Percentiles rank a stretch among this genome's conserved stretches.
These are phyloP conservation scores for Collybia mongolica DNA, from an alignment of 768 basidiomycete genomes.

Conservation along the genomic window DNA sequence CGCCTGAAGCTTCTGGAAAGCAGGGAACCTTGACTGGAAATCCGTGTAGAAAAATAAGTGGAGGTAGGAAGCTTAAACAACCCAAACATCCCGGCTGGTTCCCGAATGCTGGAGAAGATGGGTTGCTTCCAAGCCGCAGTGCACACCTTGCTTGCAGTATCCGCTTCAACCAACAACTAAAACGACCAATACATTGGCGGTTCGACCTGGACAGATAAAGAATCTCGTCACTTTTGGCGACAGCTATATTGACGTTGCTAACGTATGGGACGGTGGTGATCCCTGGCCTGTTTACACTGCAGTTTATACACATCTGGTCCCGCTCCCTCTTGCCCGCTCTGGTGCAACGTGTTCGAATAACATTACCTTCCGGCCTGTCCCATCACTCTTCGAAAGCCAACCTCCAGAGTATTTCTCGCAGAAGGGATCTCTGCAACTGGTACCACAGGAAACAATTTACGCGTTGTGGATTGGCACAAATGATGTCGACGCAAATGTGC, in stretches of 20 bases:
- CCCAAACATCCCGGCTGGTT: too few species aligned
- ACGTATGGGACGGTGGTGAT: conserved; percentile 38
- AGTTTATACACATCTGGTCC: conserved; percentile 47
- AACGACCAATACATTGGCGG: conserved; percentile 15
- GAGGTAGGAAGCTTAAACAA: too few species aligned
- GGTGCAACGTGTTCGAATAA: conserved; percentile 70
- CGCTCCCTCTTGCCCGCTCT: conserved; percentile 58
- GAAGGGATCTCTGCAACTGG: conserved; percentile 37
- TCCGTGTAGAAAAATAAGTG: neutral
- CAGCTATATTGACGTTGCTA: conserved; percentile 57
- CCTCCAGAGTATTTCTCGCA: conserved; percentile 52
- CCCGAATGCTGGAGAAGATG: too few species aligned
- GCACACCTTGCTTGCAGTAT: neutral
- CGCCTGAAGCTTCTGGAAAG: too few species aligned
- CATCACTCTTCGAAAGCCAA: conserved; percentile 56
- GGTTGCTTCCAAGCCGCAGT: neutral
- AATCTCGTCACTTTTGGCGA: conserved; percentile 70
- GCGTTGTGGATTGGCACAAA: conserved; percentile 71
- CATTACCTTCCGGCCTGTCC: conserved; percentile 56
- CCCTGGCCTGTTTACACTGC: conserved; percentile 65
- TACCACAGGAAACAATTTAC: conserved; percentile 51
- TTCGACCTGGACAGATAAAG: conserved; percentile 48
- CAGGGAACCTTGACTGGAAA: too few species aligned
- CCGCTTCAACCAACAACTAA: neutral
- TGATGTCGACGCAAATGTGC: conserved; percentile 54